Evolutionary conservation across 2,329 filamentous ascomycete species (phyloP).

Genomic region (Penicillium sp.): DNA sequence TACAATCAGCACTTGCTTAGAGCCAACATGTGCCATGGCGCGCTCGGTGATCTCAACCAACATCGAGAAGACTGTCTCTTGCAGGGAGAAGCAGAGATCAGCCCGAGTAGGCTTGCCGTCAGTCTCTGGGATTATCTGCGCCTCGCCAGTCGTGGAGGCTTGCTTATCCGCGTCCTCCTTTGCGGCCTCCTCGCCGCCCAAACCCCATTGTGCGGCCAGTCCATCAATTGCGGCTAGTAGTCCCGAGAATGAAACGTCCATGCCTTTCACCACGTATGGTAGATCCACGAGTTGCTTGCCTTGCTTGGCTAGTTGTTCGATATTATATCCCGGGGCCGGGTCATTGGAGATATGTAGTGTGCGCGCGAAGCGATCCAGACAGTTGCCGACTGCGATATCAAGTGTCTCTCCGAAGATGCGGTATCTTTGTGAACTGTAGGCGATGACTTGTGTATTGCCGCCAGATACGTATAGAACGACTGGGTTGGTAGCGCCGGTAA

Average conservation of each 20-base stretch:
- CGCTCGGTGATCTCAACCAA: slow-evolving; percentile 97
- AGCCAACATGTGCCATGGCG: slow-evolving; percentile 97
- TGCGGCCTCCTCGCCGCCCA: slow-evolving; percentile 51
- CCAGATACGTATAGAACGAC: slow-evolving; percentile 95
- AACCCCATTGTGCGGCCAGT: slow-evolving; percentile 64
- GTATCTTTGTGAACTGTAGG: slow-evolving; percentile 92
- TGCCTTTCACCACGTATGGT: slow-evolving; percentile 96
- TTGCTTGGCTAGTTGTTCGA: slow-evolving; percentile 87
- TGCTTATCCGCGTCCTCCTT: slow-evolving; percentile 54
- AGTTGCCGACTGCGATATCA: slow-evolving; percentile 97
- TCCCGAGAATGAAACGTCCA: slow-evolving; percentile 96
- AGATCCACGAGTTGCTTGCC: slow-evolving; percentile 77
- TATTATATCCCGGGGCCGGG: slow-evolving; percentile 96
- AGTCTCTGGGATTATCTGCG: slow-evolving; percentile 36
- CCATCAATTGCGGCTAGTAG: slow-evolving; percentile 85
- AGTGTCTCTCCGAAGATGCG: slow-evolving; percentile 97
- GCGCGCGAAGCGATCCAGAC: slow-evolving; percentile 91
- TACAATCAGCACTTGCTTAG: slow-evolving; percentile 87
- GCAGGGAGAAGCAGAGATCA: slow-evolving; percentile 91
- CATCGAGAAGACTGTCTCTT: slow-evolving; percentile 97
- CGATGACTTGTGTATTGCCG: slow-evolving; percentile 97
- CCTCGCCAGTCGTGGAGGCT: slow-evolving; percentile 28
- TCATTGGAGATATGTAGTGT: slow-evolving; percentile 93
- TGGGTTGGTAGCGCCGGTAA: slow-evolving; percentile 88
- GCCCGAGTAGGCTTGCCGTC: slow-evolving; percentile 67